Evolutionary conservation across 148 eudicot species (phyloP).

Genomic region (Pouteria glomerata): DNA sequence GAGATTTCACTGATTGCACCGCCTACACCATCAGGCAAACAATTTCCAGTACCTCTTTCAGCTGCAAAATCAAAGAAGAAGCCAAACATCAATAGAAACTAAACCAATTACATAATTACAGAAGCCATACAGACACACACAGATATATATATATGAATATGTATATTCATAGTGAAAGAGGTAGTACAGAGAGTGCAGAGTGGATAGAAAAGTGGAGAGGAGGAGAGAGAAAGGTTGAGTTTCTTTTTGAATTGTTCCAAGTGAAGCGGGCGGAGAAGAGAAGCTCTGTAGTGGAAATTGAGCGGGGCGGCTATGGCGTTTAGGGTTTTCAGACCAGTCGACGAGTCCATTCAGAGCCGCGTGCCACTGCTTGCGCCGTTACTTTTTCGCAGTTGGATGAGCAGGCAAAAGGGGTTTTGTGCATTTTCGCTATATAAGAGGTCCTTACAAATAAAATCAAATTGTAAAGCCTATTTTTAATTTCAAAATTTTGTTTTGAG

Average conservation of each 20-base stretch:
- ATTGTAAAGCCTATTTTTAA: too few species aligned
- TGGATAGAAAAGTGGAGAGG: slow-evolving; percentile 15
- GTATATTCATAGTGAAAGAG: neutral
- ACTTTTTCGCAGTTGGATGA: too few species aligned
- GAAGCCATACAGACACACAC: neutral
- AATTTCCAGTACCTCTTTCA: slow-evolving; percentile 18
- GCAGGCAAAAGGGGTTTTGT: too few species aligned
- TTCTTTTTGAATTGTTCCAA: neutral
- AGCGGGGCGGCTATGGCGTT: slow-evolving; percentile 3
- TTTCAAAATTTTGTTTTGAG: too few species aligned
- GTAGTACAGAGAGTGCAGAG: slow-evolving; percentile 24
- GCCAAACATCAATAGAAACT: neutral
- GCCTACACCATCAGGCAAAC: slow-evolving; percentile 28
- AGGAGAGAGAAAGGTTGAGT: slow-evolving; percentile 5
- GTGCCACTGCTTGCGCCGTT: too few species aligned
- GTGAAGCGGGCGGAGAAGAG: slow-evolving; percentile 1
- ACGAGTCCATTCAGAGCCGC: slow-evolving; percentile 3
- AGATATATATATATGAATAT: neutral
- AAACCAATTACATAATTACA: neutral
- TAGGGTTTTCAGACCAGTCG: slow-evolving; percentile 18
- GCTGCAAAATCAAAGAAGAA: slow-evolving; percentile 19
- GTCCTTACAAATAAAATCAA: too few species aligned
- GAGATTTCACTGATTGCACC: slow-evolving; percentile 17
- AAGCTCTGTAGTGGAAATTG: slow-evolving; percentile 8
- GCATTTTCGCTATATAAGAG: too few species aligned